phyloP scores from a whole-genome alignment of 2,329 filamentous ascomycete genomes.

The Xylaria sp. region DNA sequence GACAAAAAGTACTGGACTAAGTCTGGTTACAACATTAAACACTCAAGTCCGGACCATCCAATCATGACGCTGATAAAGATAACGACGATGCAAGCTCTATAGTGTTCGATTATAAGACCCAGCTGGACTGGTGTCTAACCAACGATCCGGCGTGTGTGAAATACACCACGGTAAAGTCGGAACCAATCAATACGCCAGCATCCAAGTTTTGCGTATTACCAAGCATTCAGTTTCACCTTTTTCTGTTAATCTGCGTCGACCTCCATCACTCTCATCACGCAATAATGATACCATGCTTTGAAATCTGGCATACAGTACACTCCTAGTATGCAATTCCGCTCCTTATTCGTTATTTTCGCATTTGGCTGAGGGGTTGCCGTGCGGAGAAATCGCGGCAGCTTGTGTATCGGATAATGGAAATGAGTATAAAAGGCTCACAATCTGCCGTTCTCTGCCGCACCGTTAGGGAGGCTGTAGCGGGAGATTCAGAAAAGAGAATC shows the following conservation, averaged over 20 bases:
- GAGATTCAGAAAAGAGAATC: not conserved
- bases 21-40: not conserved
- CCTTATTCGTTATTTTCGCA: not conserved
- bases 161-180: no score
- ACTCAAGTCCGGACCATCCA: not conserved
- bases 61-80: not conserved
- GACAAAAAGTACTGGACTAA: not conserved
- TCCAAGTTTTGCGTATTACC: not conserved
- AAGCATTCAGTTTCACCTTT: not conserved
- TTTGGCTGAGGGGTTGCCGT: not conserved
- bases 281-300: slow-evolving; percentile 28
- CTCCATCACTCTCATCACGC: slow-evolving; percentile 23
- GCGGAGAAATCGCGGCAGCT: slow-evolving; percentile 12
- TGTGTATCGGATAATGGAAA: not conserved
- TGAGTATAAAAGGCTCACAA: slow-evolving; percentile 24
- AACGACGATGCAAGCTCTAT: not conserved
- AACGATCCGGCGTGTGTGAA: not conserved
- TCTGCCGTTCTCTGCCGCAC: not conserved
- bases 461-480: not conserved
- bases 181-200: not conserved
- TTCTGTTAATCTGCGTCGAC: not conserved
- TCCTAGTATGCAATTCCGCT: slow-evolving; percentile 9
- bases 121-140: not conserved
- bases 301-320: slow-evolving; percentile 20
- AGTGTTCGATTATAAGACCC: not conserved